Evolutionary conservation across 306 rosid species (phyloP).

Genomic region (Lathyrus aphaca): DNA sequence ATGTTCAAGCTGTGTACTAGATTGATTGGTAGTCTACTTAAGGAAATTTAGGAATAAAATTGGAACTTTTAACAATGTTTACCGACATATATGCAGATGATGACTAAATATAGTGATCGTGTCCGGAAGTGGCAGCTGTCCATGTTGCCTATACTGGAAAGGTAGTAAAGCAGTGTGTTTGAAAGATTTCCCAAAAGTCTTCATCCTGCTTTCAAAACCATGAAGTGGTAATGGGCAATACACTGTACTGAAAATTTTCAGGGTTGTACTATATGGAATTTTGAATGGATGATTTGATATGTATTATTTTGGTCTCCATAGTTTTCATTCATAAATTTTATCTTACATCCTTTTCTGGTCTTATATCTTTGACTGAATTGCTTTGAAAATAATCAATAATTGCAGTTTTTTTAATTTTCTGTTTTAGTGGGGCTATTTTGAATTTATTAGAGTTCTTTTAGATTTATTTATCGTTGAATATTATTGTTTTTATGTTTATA

Average conservation of each 20-base stretch:
- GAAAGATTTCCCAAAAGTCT: conserved; percentile 30
- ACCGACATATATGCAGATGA: conserved; percentile 35
- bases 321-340: conserved; percentile 41
- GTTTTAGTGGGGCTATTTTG: neutral
- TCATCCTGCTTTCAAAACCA: conserved; percentile 30
- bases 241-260: conserved; percentile 33
- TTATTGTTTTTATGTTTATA: too few relatives aligned
- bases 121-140: conserved; percentile 19
- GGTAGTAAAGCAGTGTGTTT: conserved; percentile 34
- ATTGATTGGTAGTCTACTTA: too few relatives aligned
- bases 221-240: conserved; percentile 20
- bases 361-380: conserved; percentile 13
- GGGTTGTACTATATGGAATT: conserved; percentile 50
- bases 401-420: neutral
- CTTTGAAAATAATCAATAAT: conserved; percentile 22
- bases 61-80: conserved; percentile 24
- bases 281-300: conserved; percentile 24
- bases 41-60: conserved; percentile 6
- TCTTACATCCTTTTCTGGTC: conserved; percentile 22
- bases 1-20: conserved; percentile 23
- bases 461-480: neutral
- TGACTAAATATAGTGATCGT: conserved; percentile 34
- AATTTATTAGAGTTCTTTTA: neutral
- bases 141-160: conserved; percentile 17
- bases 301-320: conserved; percentile 34